Base-by-base conservation (phyloP, 108 stramenopile species). In the Phaeodactylum tricornutum region DNA sequence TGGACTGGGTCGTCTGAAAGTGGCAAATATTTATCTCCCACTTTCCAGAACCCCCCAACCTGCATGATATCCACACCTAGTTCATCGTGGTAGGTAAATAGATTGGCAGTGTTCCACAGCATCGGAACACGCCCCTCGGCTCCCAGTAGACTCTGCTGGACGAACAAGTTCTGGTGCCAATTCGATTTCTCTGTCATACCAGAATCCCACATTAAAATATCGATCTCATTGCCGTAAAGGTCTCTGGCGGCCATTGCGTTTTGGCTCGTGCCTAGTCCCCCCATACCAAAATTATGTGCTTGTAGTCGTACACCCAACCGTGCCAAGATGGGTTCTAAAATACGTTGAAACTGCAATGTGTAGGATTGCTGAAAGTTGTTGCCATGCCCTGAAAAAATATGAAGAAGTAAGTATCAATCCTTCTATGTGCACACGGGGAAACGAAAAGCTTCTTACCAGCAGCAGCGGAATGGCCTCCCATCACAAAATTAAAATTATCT, bases 281-380 rank as follows among this genome's bases (percentile, higher is more conserved):
- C 67, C 66, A 72, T 61, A 5, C 65, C 82, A 32, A 90, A 57
- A 47, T 80, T 79, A 20, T 81, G 62, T 9, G 74, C 39, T 5
- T 15, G 21, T 5, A 66, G 16, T 30, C 25, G 71, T 19, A 84
- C 70, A 33, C 78, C 78, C 16, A 90, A 38, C 16, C 69, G 79
- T 20, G 73, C 77, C 53, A 91, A 86, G n/a, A 91, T 42, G 12
- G 79, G 84, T 38, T 64, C 59, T 62, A 91, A 53, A n/a, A 86
- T 53, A 14, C 54, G 57, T 47, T 82, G 66, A 37, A 91, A 65
- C 26, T 77, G 75, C 61, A 84, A 70, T 45, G 67, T 81, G 56
- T 79, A 79, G 21, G 62, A 69, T 46, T 92, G 89, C 29, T 57
- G 58, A 43, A 77, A 86, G 44, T 87, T 72, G 57, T 92, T 92